A percentile compares a stretch with the other conserved stretches of the same genome.
Conservation (phyloP, 768 basidiomycete species). For the Lentinula sp. region DNA sequence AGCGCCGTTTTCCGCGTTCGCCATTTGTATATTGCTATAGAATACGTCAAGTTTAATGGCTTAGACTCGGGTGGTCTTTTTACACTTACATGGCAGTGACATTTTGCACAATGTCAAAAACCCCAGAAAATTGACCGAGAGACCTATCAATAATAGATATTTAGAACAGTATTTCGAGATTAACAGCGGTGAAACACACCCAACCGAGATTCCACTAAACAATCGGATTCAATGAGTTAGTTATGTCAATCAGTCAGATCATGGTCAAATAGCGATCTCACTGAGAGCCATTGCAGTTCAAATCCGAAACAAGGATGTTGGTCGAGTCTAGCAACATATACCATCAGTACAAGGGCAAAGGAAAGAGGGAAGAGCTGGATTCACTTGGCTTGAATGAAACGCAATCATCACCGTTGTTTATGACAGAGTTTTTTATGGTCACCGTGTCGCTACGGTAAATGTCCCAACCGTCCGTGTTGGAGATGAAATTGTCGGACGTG, state of each 20-base stretch:
- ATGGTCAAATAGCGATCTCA: constrained; percentile 17
- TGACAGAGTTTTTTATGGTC: constrained; percentile 39
- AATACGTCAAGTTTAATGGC: not conserved
- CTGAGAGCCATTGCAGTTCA: constrained; percentile 57
- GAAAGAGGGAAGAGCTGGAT: not conserved
- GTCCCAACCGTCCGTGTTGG: constrained; percentile 62
- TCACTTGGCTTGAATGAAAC: constrained; percentile 53
- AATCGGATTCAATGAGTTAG: not conserved
- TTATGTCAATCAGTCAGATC: not conserved
- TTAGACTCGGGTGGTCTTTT: not conserved
- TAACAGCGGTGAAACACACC: constrained; percentile 17
- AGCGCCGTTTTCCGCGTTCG: constrained; percentile 59
- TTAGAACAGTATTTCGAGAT: not conserved
- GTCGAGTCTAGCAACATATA: constrained; percentile 32
- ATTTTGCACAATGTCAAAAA: constrained; percentile 58
- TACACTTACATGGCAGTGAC: constrained; percentile 39
- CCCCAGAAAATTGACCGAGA: constrained; percentile 46
- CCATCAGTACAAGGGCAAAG: not conserved
- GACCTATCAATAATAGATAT: constrained; percentile 28
- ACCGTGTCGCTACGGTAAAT: constrained; percentile 52
- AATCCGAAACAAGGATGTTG: constrained; percentile 48
- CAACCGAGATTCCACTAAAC: constrained; percentile 48
- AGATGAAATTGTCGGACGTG: constrained; percentile 32
- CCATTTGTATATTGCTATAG: constrained; percentile 50
- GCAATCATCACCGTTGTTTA: constrained; percentile 53